Percentiles rank a stretch among this genome's conserved stretches.
These are phyloP conservation scores for Fraxinus baroniana DNA, from an alignment of 305 asterid genomes.

Conservation along the genomic window DNA sequence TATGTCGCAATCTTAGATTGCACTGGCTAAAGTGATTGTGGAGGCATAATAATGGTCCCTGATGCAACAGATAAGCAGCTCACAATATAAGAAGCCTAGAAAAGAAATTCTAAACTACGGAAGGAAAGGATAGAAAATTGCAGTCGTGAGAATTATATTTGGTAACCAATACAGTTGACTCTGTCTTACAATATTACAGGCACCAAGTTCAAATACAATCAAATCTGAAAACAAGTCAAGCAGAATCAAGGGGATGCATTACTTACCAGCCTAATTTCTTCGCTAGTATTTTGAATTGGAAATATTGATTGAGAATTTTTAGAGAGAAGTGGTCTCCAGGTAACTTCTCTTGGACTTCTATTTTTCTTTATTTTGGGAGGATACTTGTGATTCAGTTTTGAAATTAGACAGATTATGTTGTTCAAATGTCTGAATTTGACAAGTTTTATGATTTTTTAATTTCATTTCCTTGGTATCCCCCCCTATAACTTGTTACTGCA, in stretches of 20 bases:
- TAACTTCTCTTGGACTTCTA: too few species aligned
- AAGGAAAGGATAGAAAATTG: not conserved
- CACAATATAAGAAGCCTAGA: constrained; percentile 10
- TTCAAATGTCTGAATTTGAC: not conserved
- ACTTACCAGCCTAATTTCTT: not conserved
- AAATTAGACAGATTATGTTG: not conserved
- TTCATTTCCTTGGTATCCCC: not conserved
- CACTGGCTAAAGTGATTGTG: constrained; percentile 68
- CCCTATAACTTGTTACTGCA: not conserved
- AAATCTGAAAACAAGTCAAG: not conserved
- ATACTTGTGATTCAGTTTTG: not conserved
- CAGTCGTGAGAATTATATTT: not conserved
- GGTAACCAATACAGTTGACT: constrained; percentile 1
- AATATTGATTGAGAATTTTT: too few species aligned
- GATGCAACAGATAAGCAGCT: constrained; percentile 44
- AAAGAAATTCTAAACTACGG: not conserved
- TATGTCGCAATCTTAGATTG: not conserved
- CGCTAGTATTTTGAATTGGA: too few species aligned
- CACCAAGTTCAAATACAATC: not conserved
- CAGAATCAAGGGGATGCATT: not conserved
- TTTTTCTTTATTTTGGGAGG: too few species aligned
- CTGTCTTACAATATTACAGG: not conserved
- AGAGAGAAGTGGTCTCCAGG: too few species aligned
- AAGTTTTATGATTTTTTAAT: not conserved
- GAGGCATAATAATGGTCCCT: constrained; percentile 89